Percentiles rank a stretch among this genome's conserved stretches.
phyloP scores from a whole-genome alignment of 148 eudicot genomes.

The Amaranthus cruentus region DNA sequence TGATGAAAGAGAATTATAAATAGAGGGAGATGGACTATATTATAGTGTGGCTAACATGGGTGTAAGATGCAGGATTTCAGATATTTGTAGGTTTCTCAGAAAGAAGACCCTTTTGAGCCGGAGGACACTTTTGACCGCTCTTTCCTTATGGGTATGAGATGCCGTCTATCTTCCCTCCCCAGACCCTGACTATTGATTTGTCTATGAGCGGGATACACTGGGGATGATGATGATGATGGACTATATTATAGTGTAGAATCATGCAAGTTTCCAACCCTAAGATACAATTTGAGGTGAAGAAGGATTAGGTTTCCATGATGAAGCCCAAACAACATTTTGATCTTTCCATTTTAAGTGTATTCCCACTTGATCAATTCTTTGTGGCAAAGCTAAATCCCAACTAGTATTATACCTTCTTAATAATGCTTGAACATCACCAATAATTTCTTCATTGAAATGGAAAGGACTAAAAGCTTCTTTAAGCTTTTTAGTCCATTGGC shows the following conservation, averaged over 20 bases:
- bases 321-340: conserved; percentile 26
- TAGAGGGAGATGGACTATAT: not conserved
- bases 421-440: conserved; percentile 32
- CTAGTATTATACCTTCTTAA: conserved; percentile 22
- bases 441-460: conserved; percentile 22
- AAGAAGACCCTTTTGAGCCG: too few relatives aligned
- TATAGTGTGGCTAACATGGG: too few relatives aligned
- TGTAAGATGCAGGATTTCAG: too few relatives aligned
- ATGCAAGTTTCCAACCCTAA: conserved; percentile 4
- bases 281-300: not conserved
- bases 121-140: too few relatives aligned
- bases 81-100: too few relatives aligned
- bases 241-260: not conserved
- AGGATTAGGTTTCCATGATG: conserved; percentile 25
- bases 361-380: conserved; percentile 21
- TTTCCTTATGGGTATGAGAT: too few relatives aligned
- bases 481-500: conserved; percentile 25
- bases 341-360: conserved; percentile 29
- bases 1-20: not conserved
- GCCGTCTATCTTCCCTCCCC: too few relatives aligned
- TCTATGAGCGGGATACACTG: too few relatives aligned
- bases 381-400: conserved; percentile 21
- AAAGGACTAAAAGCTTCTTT: conserved; percentile 18
- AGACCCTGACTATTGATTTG: too few relatives aligned
- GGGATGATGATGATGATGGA: too few relatives aligned